phyloP scores from a whole-genome alignment of 805 yeast species.

The Suhomyces canberraensis region DNA sequence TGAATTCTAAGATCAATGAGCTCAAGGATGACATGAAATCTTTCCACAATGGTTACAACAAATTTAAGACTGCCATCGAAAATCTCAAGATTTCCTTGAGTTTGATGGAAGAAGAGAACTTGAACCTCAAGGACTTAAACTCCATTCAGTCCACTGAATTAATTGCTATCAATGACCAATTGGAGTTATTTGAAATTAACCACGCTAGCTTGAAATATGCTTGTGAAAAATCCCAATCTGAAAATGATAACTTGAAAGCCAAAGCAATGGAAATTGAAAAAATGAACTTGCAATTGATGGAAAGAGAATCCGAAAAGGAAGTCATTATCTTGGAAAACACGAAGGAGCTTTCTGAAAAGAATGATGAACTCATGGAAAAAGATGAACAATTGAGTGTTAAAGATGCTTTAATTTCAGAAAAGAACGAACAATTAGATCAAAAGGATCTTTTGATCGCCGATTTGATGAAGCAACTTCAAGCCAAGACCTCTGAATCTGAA shows the following conservation, averaged over 20 bases:
- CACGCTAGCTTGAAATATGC: constrained; percentile 7
- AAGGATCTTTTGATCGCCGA: constrained; percentile 5
- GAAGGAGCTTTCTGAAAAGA: constrained; percentile 7
- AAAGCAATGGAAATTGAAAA: constrained; percentile 4
- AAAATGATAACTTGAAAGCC: constrained; percentile 5
- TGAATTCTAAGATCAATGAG: constrained; percentile 7
- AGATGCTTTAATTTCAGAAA: constrained; percentile 3
- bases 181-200: constrained; percentile 8
- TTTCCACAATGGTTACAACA: constrained; percentile 9
- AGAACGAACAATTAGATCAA: constrained; percentile 4
- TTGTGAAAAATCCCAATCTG: constrained; percentile 3
- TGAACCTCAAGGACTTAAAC: constrained; percentile 8
- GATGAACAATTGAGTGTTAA: constrained; percentile 1
- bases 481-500: neutral
- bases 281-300: constrained; percentile 1
- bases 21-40: constrained; percentile 9
- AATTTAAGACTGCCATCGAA: constrained; percentile 4
- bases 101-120: constrained; percentile 8
- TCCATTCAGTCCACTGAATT: constrained; percentile 6
- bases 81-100: constrained; percentile 2
- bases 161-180: constrained; percentile 6
- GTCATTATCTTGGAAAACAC: constrained; percentile 8
- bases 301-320: constrained; percentile 9
- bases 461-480: neutral
- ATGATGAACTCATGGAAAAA: constrained; percentile 3